Percentiles rank a stretch among this genome's conserved stretches.
Conservation (phyloP, 73 alveolate genomes). For the Paraurostyla sp. region DNA sequence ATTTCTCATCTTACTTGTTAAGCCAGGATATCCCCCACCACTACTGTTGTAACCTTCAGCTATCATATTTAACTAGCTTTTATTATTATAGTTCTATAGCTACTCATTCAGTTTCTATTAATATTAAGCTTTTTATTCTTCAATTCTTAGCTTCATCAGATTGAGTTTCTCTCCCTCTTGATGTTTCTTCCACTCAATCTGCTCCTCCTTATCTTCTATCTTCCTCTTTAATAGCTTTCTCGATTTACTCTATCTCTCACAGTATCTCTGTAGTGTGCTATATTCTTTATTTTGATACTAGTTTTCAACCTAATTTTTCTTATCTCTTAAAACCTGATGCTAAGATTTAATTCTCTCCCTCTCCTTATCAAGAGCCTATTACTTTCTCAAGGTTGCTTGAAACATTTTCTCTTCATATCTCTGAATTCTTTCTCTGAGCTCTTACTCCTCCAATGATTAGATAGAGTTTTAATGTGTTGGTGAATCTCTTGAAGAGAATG, state of each 20-base stretch:
- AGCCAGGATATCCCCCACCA: too few relatives aligned
- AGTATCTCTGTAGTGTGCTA: constrained; percentile 27
- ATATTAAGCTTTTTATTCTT: constrained; percentile 30
- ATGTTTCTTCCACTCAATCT: neutral
- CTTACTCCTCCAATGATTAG: neutral
- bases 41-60: too few relatives aligned
- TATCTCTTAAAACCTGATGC: constrained; percentile 3
- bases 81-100: neutral
- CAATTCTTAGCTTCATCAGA: neutral
- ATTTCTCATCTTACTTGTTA: neutral
- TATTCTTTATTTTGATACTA: neutral
- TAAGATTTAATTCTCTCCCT: neutral
- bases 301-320: neutral
- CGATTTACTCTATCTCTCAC: constrained; percentile 3
- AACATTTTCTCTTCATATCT: constrained; percentile 4
- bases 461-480: too few relatives aligned
- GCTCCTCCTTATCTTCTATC: neutral
- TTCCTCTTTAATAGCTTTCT: neutral
- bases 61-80: too few relatives aligned
- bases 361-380: constrained; percentile 9
- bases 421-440: neutral
- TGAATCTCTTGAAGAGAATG: too few relatives aligned
- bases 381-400: neutral
- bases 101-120: neutral
- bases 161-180: constrained; percentile 3